Percentiles rank a stretch among this genome's conserved stretches.
Conservation (phyloP, 257 asterid species). For the Nicotiana tabacum region DNA sequence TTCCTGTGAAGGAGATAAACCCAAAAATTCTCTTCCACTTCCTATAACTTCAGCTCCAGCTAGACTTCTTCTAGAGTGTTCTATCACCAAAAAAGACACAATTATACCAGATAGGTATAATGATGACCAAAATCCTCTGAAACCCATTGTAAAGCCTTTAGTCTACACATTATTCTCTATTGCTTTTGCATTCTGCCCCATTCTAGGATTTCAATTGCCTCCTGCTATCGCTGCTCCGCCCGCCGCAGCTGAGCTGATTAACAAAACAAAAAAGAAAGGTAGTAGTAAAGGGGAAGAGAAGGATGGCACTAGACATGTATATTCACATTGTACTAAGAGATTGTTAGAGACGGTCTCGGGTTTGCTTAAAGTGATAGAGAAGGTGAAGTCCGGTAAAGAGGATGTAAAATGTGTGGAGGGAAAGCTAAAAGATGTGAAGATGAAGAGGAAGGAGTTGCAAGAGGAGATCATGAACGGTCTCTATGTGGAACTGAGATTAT, state of each 20-base stretch:
- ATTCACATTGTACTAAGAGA: conserved; percentile 56
- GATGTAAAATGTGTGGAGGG: conserved; percentile 33
- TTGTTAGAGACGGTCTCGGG: conserved; percentile 44
- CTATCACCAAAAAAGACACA: background rate
- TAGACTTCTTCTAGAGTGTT: background rate
- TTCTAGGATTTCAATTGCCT: conserved; percentile 39
- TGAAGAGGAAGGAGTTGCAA: conserved; percentile 45
- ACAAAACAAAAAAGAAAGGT: background rate
- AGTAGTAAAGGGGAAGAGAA: conserved; percentile 17
- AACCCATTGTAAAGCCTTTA: conserved; percentile 39
- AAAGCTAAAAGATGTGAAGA: conserved; percentile 52
- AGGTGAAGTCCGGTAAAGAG: conserved; percentile 36
- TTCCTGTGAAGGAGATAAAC: background rate
- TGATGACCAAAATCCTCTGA: conserved; percentile 33
- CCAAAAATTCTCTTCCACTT: background rate
- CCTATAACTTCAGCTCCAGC: background rate
- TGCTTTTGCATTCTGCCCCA: conserved; percentile 46
- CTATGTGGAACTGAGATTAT: conserved; percentile 41
- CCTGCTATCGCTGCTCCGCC: conserved; percentile 32
- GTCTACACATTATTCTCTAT: conserved; percentile 38
- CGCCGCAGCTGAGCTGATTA: conserved; percentile 8
- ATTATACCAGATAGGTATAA: conserved; percentile 8
- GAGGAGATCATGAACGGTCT: conserved; percentile 60
- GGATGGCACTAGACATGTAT: conserved; percentile 39
- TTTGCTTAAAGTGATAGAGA: conserved; percentile 51